Evolutionary conservation across 371 early-diverging fungal genomes (phyloP).

Genomic region (Enterocytospora artemiae): DNA sequence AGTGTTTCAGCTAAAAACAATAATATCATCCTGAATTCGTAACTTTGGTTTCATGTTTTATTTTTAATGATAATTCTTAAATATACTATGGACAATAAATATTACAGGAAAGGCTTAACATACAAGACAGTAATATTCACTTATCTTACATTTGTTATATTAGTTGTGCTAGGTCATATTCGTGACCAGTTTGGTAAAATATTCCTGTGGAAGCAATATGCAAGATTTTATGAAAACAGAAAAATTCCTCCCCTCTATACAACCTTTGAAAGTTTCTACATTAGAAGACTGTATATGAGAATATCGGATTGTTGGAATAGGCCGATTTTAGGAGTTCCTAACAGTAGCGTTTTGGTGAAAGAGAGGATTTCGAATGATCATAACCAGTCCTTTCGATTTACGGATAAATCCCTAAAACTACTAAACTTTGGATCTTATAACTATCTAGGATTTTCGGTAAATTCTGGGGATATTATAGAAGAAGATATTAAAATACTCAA

Average conservation of each 20-base stretch:
- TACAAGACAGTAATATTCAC: constrained; percentile 46
- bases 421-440: constrained; percentile 95
- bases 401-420: constrained; percentile 68
- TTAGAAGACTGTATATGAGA: constrained; percentile 76
- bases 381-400: constrained; percentile 71
- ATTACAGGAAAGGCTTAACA: constrained; percentile 10
- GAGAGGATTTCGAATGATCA: constrained; percentile 71
- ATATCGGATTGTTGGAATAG: constrained; percentile 91
- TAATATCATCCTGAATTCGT: no score
- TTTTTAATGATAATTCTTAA: constrained; percentile 23
- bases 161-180: constrained; percentile 52
- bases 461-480: constrained; percentile 76
- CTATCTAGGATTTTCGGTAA: constrained; percentile 91
- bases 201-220: constrained; percentile 34
- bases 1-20: no score
- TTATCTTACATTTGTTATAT: constrained; percentile 50
- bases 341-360: constrained; percentile 71
- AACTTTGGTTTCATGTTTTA: no score
- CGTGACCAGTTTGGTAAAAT: constrained; percentile 50
- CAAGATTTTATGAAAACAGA: constrained; percentile 28
- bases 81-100: constrained; percentile 3
- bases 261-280: constrained; percentile 90
- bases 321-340: constrained; percentile 84
- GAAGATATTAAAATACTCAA: constrained; percentile 66
- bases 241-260: constrained; percentile 76